Conservation (phyloP, 2,329 filamentous ascomycete species). For the Xylaria sp. region DNA sequence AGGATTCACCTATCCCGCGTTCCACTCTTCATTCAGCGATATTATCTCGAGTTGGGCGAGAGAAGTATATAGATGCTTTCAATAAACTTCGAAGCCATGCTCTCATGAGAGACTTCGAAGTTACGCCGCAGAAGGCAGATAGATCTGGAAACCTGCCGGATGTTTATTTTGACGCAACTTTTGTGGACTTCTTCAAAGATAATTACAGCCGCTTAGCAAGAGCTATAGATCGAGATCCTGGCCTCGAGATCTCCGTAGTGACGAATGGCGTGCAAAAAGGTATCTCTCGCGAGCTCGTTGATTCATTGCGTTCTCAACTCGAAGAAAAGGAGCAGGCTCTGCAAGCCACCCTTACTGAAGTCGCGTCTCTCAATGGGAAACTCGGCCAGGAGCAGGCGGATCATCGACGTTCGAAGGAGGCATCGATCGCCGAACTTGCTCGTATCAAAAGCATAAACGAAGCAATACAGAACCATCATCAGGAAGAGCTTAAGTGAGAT, state of each 20-base stretch:
- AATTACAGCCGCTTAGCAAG: conserved; percentile 88
- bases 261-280: conserved; percentile 86
- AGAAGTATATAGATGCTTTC: conserved; percentile 87
- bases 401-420: conserved; percentile 73
- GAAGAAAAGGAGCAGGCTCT: conserved; percentile 73
- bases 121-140: conserved; percentile 76
- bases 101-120: conserved; percentile 88
- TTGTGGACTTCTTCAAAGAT: conserved; percentile 95
- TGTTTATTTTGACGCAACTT: conserved; percentile 85
- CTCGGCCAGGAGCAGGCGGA: conserved; percentile 80
- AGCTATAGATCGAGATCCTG: conserved; percentile 91
- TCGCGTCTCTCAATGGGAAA: conserved; percentile 61
- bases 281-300: conserved; percentile 92
- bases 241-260: conserved; percentile 83
- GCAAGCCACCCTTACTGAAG: conserved; percentile 59
- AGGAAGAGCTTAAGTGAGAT: conserved; percentile 69
- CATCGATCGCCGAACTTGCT: conserved; percentile 62
- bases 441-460: conserved; percentile 75
- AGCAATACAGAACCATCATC: conserved; percentile 75
- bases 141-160: conserved; percentile 71
- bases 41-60: conserved; percentile 79
- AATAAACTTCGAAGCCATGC: conserved; percentile 81
- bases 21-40: conserved; percentile 83
- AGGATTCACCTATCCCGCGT: conserved; percentile 90
- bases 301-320: conserved; percentile 81